phyloP scores from a whole-genome alignment of 2,329 filamentous ascomycete species.

The Elsinoe arachidis region DNA sequence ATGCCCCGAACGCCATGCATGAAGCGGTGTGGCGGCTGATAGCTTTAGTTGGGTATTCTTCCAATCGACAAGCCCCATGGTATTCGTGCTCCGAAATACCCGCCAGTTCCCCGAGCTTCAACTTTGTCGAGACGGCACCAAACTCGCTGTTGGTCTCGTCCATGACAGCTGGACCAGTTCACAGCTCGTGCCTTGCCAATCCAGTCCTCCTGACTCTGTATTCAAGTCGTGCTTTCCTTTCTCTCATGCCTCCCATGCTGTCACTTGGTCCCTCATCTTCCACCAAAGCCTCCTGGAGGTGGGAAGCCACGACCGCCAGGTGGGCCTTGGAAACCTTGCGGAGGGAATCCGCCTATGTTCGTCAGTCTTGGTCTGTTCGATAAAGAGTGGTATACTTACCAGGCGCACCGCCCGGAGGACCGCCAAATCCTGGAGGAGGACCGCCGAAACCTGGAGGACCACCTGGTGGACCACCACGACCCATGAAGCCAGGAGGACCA shows the following conservation, averaged over 20 bases:
- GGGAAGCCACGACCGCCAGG: slow-evolving; percentile 27
- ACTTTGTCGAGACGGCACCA: too few species aligned
- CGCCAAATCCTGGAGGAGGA: slow-evolving; percentile 20
- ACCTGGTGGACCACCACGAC: slow-evolving; percentile 17
- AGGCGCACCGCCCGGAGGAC: slow-evolving; percentile 39
- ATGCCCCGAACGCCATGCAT: too few species aligned
- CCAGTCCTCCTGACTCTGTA: not conserved
- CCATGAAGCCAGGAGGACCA: not conserved
- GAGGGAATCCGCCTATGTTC: slow-evolving; percentile 18
- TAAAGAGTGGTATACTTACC: slow-evolving; percentile 16
- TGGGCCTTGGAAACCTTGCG: slow-evolving; percentile 62
- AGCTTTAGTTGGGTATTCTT: too few species aligned
- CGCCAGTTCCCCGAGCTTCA: too few species aligned
- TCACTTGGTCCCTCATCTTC: slow-evolving; percentile 18
- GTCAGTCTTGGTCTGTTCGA: not conserved
- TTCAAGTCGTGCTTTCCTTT: not conserved
- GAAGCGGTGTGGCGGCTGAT: too few species aligned
- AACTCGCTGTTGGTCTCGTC: too few species aligned
- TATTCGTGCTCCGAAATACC: too few species aligned
- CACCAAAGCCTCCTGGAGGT: slow-evolving; percentile 22
- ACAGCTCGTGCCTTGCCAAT: not conserved
- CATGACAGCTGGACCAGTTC: too few species aligned
- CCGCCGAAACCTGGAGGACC: slow-evolving; percentile 8
- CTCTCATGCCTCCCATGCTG: not conserved
- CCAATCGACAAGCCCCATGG: too few species aligned